Percentiles rank a stretch among this genome's conserved stretches.
Conservation (phyloP, 2,329 filamentous ascomycete genomes). For the Leptoxyphium fumago region DNA sequence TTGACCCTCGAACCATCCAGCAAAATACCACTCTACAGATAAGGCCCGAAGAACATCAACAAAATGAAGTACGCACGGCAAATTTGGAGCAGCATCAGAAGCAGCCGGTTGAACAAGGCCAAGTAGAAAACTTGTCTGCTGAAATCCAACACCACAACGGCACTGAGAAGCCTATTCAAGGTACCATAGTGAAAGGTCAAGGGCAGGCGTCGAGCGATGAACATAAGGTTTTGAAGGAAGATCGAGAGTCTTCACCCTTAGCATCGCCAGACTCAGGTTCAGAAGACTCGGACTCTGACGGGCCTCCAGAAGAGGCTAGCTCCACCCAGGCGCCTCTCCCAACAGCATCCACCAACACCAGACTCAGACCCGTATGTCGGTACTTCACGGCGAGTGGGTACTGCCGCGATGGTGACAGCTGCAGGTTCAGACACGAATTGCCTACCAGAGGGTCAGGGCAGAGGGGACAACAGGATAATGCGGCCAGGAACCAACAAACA, state of each 20-base stretch:
- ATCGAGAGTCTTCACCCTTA: slow-evolving; percentile 17
- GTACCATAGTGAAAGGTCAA: too few species aligned
- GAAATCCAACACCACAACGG: too few species aligned
- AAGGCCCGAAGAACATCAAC: too few species aligned
- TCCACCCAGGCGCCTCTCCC: slow-evolving; percentile 16
- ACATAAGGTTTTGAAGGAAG: slow-evolving; percentile 5
- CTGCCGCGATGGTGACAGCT: slow-evolving; percentile 20
- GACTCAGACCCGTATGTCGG: slow-evolving; percentile 11
- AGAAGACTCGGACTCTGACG: slow-evolving; percentile 17
- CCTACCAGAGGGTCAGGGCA: slow-evolving; percentile 1
- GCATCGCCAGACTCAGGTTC: slow-evolving; percentile 15
- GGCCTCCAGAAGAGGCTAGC: slow-evolving; percentile 23
- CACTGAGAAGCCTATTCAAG: too few species aligned
- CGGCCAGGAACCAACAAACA: too few species aligned
- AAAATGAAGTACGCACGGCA: too few species aligned
- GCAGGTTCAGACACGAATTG: slow-evolving; percentile 20
- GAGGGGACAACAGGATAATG: too few species aligned
- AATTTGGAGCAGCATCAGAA: too few species aligned
- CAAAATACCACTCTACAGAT: too few species aligned
- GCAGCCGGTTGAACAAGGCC: too few species aligned
- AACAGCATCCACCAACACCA: neutral
- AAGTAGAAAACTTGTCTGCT: too few species aligned
- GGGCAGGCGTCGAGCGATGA: slow-evolving; percentile 1
- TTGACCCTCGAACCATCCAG: too few species aligned
- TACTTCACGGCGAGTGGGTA: slow-evolving; percentile 18